phyloP scores from a whole-genome alignment of 371 early-diverging fungal genomes.

The Sporodiniella umbellata region DNA sequence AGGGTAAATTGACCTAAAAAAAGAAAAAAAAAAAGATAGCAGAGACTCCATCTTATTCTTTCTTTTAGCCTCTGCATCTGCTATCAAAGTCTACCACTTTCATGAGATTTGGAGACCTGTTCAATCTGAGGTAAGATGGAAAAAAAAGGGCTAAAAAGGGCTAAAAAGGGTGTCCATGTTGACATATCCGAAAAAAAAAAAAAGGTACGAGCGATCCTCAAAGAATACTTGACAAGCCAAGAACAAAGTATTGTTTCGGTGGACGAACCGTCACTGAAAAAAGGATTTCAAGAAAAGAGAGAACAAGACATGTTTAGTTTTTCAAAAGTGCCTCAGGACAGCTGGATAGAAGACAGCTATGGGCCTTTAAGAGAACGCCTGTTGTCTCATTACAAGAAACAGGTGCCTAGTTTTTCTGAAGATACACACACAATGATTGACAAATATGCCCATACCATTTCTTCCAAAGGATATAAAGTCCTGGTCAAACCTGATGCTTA shows the following conservation, averaged over 20 bases:
- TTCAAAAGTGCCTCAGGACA: conserved; percentile 29
- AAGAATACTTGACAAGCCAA: conserved; percentile 67
- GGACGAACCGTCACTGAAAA: conserved; percentile 10
- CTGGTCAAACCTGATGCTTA: conserved; percentile 67
- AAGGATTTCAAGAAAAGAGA: conserved; percentile 19
- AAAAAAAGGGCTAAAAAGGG: too few species aligned
- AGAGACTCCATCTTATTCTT: neutral
- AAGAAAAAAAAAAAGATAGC: too few species aligned
- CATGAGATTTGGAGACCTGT: conserved; percentile 68
- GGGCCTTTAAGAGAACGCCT: conserved; percentile 32
- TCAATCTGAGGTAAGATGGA: conserved; percentile 67
- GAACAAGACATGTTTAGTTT: conserved; percentile 43
- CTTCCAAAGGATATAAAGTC: conserved; percentile 65
- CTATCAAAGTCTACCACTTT: conserved; percentile 43
- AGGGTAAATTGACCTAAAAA: too few species aligned
- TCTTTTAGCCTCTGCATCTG: conserved; percentile 12
- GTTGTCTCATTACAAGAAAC: conserved; percentile 26
- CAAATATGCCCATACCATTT: conserved; percentile 60
- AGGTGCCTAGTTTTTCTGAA: conserved; percentile 26
- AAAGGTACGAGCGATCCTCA: conserved; percentile 66
- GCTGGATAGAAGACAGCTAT: conserved; percentile 33
- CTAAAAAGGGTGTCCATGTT: too few species aligned
- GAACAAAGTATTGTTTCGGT: conserved; percentile 40
- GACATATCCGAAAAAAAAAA: too few species aligned
- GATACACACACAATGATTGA: conserved; percentile 50